Evolutionary conservation across 2,329 filamentous ascomycete genomes (phyloP).

Genomic region (Coniochaeta sp.): DNA sequence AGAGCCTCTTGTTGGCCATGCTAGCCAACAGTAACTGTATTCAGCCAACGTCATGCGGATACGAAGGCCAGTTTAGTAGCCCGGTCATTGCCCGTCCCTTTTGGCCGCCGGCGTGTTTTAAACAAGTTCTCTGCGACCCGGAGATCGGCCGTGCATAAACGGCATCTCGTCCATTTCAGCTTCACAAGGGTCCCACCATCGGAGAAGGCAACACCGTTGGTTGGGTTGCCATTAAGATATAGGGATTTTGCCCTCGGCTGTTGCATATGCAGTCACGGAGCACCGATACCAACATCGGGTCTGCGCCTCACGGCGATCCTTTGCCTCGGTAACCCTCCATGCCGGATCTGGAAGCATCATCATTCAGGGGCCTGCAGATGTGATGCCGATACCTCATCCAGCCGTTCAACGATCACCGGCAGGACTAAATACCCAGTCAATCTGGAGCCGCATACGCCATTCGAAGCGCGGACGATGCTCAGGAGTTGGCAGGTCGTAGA

Average conservation of each 20-base stretch:
- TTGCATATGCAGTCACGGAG: neutral
- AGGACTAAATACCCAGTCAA: neutral
- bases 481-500: neutral
- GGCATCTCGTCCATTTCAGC: neutral
- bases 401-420: neutral
- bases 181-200: neutral
- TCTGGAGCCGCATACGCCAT: neutral
- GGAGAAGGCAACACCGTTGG: neutral
- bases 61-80: neutral
- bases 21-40: too few species aligned
- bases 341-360: neutral
- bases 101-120: neutral
- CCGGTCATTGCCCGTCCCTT: too few species aligned
- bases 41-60: neutral
- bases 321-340: neutral
- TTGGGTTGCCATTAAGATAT: neutral
- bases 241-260: neutral
- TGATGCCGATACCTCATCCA: neutral
- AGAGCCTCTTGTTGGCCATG: too few species aligned
- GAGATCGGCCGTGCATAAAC: neutral
- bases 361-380: neutral
- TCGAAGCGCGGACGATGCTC: neutral
- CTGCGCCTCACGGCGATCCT: conserved; percentile 1
- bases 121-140: neutral
- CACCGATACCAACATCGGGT: neutral